Percentiles rank a stretch among this genome's conserved stretches.
Conservation (phyloP, 2,329 filamentous ascomycete species). For the Sporothrix brunneoviolacea region DNA sequence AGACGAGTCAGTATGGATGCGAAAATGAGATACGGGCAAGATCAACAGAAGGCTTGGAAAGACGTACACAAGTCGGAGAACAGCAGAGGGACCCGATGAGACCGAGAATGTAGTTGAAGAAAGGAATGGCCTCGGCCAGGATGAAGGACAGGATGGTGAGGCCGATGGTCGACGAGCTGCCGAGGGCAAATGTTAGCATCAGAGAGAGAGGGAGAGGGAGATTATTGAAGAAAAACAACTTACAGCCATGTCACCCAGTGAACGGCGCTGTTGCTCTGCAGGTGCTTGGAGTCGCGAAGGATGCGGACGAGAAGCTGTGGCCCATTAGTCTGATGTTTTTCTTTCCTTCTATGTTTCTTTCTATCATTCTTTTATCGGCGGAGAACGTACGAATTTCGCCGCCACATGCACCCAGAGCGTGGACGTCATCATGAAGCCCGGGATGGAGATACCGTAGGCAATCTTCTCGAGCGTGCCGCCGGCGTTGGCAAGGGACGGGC, state of each 20-base stretch:
- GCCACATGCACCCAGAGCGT: constrained; percentile 18
- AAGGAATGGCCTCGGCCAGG: constrained; percentile 18
- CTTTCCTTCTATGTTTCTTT: no score
- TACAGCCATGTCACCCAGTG: constrained; percentile 27
- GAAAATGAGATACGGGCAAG: not conserved
- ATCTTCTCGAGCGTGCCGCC: constrained; percentile 55
- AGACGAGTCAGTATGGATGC: not conserved
- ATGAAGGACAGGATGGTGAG: constrained; percentile 16
- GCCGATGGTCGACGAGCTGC: not conserved
- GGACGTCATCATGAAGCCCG: constrained; percentile 20
- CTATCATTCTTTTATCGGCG: no score
- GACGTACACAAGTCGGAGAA: constrained; percentile 24
- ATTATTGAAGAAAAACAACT: no score
- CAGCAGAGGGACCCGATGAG: constrained; percentile 20
- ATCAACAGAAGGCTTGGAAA: no score
- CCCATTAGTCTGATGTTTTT: no score
- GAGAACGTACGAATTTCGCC: constrained; percentile 9
- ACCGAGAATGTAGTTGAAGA: constrained; percentile 19
- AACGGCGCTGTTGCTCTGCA: constrained; percentile 25
- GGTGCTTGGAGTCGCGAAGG: constrained; percentile 24
- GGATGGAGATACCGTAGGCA: constrained; percentile 44
- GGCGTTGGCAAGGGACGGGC: constrained; percentile 54
- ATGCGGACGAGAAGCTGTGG: constrained; percentile 28
- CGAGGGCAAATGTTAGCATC: not conserved
- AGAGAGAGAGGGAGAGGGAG: not conserved